Percentiles rank a stretch among this genome's conserved stretches.
phyloP scores from a whole-genome alignment of 2,329 filamentous ascomycete species.

The Monilinia aucupariae region DNA sequence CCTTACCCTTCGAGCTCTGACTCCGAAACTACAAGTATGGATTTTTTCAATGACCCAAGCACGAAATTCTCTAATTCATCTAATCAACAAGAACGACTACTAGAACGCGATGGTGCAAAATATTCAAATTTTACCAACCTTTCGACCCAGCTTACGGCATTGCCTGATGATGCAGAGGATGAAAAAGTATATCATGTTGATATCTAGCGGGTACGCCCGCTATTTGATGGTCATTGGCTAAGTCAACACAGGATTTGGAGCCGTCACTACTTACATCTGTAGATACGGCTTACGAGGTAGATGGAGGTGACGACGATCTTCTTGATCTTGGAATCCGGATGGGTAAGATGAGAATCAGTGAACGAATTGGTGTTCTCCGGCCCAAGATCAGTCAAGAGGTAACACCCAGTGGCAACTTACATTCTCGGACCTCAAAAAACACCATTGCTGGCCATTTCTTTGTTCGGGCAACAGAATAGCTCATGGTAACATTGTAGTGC shows the following conservation, averaged over 20 bases:
- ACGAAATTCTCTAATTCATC: neutral
- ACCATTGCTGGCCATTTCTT: neutral
- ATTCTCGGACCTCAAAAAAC: slow-evolving; percentile 31
- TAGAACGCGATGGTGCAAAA: slow-evolving; percentile 62
- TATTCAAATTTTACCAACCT: slow-evolving; percentile 28
- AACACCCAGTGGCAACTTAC: slow-evolving; percentile 26
- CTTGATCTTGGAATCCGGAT: slow-evolving; percentile 67
- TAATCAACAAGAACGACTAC: slow-evolving; percentile 48
- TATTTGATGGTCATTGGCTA: neutral
- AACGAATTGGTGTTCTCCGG: slow-evolving; percentile 64
- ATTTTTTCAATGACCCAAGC: neutral
- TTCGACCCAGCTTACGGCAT: slow-evolving; percentile 23
- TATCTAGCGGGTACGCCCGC: neutral
- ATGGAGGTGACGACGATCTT: slow-evolving; percentile 59
- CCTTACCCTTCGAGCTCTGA: neutral
- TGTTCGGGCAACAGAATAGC: slow-evolving; percentile 10
- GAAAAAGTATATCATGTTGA: slow-evolving; percentile 41
- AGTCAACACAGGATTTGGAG: slow-evolving; percentile 44
- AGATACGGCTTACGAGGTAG: slow-evolving; percentile 63
- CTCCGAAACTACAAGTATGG: neutral
- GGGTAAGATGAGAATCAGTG: slow-evolving; percentile 67
- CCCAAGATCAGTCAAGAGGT: slow-evolving; percentile 68
- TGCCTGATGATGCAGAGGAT: slow-evolving; percentile 47
- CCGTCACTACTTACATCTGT: slow-evolving; percentile 56
- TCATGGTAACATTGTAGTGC: slow-evolving; percentile 22